These are phyloP conservation scores for Conidiobolus incongruus DNA, from an alignment of 371 early-diverging fungal genomes.

Conservation along the genomic window DNA sequence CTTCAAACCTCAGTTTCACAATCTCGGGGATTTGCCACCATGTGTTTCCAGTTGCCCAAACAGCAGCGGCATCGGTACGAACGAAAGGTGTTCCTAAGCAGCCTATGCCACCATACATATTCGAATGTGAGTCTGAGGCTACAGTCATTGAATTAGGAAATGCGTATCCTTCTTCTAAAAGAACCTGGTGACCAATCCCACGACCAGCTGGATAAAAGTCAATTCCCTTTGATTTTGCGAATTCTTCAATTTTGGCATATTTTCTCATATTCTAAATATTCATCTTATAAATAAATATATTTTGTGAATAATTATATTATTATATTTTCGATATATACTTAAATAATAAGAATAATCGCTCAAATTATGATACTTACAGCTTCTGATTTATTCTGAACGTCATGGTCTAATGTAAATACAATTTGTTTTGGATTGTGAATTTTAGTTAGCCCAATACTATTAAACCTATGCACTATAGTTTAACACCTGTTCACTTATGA, in stretches of 20 bases:
- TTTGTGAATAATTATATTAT: neutral
- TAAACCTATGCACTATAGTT: conserved; percentile 29
- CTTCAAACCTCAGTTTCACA: conserved; percentile 57
- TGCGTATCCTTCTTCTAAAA: conserved; percentile 90
- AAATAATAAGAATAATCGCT: neutral
- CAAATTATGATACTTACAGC: conserved; percentile 19
- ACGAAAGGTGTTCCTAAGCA: conserved; percentile 89
- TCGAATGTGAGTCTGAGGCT: conserved; percentile 93
- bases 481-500: neutral
- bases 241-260: conserved; percentile 58
- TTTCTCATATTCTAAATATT: conserved; percentile 51
- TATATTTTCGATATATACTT: too few species aligned
- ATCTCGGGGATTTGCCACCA: conserved; percentile 97
- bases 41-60: conserved; percentile 90
- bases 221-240: conserved; percentile 60
- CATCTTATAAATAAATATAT: neutral
- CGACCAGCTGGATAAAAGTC: conserved; percentile 88
- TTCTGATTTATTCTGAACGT: conserved; percentile 80
- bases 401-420: conserved; percentile 89
- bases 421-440: conserved; percentile 61
- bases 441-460: conserved; percentile 62
- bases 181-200: conserved; percentile 92
- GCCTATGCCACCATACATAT: conserved; percentile 94
- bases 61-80: conserved; percentile 88
- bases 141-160: conserved; percentile 81